These are phyloP conservation scores for Neopestalotiopsis clavispora DNA, from an alignment of 2,329 filamentous ascomycete genomes.

Conservation along the genomic window DNA sequence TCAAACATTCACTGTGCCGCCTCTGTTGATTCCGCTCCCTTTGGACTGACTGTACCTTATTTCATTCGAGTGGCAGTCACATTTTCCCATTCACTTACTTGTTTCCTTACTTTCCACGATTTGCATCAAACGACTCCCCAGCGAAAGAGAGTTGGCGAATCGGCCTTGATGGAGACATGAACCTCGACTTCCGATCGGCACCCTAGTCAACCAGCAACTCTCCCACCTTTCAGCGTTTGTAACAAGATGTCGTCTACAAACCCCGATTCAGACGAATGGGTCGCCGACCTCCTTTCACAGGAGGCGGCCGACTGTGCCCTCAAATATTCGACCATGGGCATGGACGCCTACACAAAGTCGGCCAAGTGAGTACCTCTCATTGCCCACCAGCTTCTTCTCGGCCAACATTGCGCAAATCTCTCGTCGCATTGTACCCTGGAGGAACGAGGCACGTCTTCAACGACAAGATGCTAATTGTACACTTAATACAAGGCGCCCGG, in stretches of 20 bases:
- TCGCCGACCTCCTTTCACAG: constrained; percentile 77
- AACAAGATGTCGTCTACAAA: constrained; percentile 31
- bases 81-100: not conserved
- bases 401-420: not conserved
- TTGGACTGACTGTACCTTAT: not conserved
- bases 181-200: not conserved
- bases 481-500: constrained; percentile 53
- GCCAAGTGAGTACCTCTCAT: constrained; percentile 45
- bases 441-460: not conserved
- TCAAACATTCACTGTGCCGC: not conserved
- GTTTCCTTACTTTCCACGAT: not conserved
- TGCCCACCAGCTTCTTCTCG: not conserved
- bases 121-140: not conserved
- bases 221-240: not conserved
- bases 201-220: not conserved
- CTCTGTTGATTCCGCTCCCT: not conserved
- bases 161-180: not conserved
- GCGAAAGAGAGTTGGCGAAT: not conserved
- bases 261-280: constrained; percentile 75
- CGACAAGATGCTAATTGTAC: not conserved
- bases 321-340: constrained; percentile 75
- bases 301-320: constrained; percentile 78
- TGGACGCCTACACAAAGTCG: constrained; percentile 63
- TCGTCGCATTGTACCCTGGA: not conserved
- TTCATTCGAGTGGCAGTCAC: not conserved